Evolutionary conservation across 2,329 filamentous ascomycete genomes (phyloP).

Genomic region (Aureobasidium leucospermi): DNA sequence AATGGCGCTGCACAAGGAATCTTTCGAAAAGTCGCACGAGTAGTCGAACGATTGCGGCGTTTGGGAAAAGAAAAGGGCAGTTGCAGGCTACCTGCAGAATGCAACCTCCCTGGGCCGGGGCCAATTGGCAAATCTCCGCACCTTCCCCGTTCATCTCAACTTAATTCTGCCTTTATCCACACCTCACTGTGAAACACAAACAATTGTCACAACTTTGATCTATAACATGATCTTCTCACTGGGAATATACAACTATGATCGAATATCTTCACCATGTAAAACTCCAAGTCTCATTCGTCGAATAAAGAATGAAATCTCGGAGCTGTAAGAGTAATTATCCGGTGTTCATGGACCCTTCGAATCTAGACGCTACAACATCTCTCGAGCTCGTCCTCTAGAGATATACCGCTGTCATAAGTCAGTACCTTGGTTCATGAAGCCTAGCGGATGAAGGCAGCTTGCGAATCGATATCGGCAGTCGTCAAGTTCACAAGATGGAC

Average conservation of each 20-base stretch:
- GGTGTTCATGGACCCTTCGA: no score
- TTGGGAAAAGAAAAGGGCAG: background rate
- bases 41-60: constrained; percentile 7
- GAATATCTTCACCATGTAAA: background rate
- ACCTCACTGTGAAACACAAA: constrained; percentile 2
- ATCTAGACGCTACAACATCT: no score
- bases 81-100: background rate
- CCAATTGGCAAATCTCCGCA: constrained; percentile 9
- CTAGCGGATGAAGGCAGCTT: no score
- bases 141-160: constrained; percentile 6
- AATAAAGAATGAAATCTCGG: no score
- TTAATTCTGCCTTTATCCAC: background rate
- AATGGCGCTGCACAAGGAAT: background rate
- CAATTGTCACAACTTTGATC: background rate
- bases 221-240: background rate
- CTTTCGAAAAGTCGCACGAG: background rate
- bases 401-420: no score
- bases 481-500: no score
- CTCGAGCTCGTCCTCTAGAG: no score
- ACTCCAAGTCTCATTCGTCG: no score
- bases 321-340: no score
- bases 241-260: background rate
- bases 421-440: no score
- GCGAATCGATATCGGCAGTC: no score
- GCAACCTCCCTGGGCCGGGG: background rate